Percentiles rank a stretch among this genome's conserved stretches.
phyloP scores from a whole-genome alignment of 2,329 filamentous ascomycete species.

The Colletotrichum sp. region DNA sequence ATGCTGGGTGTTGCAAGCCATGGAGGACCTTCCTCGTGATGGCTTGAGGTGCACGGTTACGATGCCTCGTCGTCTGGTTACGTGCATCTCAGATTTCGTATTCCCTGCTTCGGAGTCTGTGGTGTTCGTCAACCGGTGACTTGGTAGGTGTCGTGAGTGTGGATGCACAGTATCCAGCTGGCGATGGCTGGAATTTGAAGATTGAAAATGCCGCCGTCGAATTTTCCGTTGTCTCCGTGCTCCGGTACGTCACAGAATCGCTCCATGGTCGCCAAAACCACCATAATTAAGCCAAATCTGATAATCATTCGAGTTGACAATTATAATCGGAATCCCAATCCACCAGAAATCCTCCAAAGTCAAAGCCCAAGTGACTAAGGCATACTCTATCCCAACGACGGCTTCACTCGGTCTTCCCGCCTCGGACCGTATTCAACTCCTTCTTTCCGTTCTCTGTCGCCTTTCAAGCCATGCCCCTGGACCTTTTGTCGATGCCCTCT shows the following conservation, averaged over 20 bases:
- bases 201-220: background rate
- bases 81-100: background rate
- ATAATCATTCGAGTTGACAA: background rate
- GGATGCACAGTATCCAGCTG: background rate
- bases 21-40: background rate
- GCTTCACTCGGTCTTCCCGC: background rate
- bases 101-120: background rate
- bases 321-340: background rate
- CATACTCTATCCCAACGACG: background rate
- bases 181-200: fast-evolving
- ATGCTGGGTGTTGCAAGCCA: background rate
- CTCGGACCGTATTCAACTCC: background rate
- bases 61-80: background rate
- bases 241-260: background rate
- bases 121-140: background rate
- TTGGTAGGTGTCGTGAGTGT: background rate
- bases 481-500: background rate
- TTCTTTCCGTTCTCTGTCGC: background rate
- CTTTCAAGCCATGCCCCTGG: background rate
- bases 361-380: background rate
- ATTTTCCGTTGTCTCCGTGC: background rate
- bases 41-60: background rate
- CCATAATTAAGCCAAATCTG: too few species aligned
- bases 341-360: background rate
- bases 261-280: background rate